Evolutionary conservation across 192 early-diverging fungal genomes (phyloP).

Genomic region (Entophlyctis helioformis): DNA sequence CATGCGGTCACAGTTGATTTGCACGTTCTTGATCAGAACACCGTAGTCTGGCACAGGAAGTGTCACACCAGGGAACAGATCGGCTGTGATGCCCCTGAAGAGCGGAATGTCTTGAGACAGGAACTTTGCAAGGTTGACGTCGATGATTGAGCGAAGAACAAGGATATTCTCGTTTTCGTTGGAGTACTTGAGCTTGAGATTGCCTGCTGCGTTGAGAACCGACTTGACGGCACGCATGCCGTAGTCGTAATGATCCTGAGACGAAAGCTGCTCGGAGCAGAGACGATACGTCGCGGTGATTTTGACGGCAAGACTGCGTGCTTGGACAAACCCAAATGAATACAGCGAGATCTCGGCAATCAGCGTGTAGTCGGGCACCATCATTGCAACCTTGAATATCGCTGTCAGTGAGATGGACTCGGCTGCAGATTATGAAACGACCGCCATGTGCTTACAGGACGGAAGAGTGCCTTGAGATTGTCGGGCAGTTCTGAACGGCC

Average conservation of each 20-base stretch:
- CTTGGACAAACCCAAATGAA: conserved; percentile 48
- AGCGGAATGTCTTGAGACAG: conserved; percentile 48
- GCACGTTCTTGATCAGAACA: conserved; percentile 25
- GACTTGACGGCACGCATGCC: conserved; percentile 54
- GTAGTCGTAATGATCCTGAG: conserved; percentile 53
- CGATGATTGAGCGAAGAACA: conserved; percentile 45
- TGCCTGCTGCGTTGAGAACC: conserved; percentile 39
- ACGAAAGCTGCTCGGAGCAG: conserved; percentile 49
- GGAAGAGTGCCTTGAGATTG: conserved; percentile 48
- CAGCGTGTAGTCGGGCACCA: conserved; percentile 50
- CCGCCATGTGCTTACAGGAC: no score
- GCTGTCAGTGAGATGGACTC: no score
- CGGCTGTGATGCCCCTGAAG: conserved; percentile 51
- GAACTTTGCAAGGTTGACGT: conserved; percentile 51
- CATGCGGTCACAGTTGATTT: conserved; percentile 23
- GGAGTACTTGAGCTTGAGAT: conserved; percentile 46
- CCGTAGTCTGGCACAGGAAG: conserved; percentile 46
- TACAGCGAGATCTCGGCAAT: conserved; percentile 54
- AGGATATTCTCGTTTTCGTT: conserved; percentile 47
- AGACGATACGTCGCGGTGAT: conserved; percentile 47
- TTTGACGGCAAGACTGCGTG: conserved; percentile 39
- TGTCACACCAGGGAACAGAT: conserved; percentile 45
- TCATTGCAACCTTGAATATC: no score
- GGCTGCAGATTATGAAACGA: no score
- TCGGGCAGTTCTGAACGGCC: conserved; percentile 49